These are phyloP conservation scores for Collybiopsis confluens DNA, from an alignment of 768 basidiomycete genomes.

Conservation along the genomic window DNA sequence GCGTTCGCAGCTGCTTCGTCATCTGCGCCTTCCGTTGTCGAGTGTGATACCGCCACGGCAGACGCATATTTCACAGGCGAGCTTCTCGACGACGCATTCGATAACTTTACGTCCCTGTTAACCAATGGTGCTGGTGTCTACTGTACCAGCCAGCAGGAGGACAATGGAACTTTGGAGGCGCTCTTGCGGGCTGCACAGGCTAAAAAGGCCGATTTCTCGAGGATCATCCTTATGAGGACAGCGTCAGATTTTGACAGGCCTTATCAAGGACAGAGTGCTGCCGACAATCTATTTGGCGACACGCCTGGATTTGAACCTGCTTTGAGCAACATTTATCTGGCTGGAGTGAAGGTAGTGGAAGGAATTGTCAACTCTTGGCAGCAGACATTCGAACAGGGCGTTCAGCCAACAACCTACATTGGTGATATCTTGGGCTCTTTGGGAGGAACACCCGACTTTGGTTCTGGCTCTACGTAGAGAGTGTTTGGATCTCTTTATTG, in stretches of 20 bases:
- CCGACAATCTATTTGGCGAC: slow-evolving; percentile 25
- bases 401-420: slow-evolving; percentile 24
- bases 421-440: slow-evolving; percentile 25
- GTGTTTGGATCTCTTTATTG: too few relatives aligned
- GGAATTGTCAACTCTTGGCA: slow-evolving; percentile 33
- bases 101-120: slow-evolving; percentile 18
- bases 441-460: slow-evolving; percentile 11
- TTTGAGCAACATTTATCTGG: slow-evolving; percentile 31
- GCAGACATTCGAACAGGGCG: slow-evolving; percentile 24
- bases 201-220: slow-evolving; percentile 30
- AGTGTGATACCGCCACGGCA: slow-evolving; percentile 25
- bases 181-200: slow-evolving; percentile 29
- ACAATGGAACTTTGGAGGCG: slow-evolving; percentile 35
- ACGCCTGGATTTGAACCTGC: slow-evolving; percentile 29
- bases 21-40: slow-evolving; percentile 21
- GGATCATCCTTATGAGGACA: slow-evolving; percentile 35
- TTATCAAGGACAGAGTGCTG: slow-evolving; percentile 15
- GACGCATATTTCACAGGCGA: slow-evolving; percentile 29
- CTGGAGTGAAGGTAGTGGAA: slow-evolving; percentile 33
- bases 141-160: slow-evolving; percentile 34
- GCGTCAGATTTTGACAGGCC: slow-evolving; percentile 29
- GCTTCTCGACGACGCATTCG: slow-evolving; percentile 29
- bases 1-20: slow-evolving; percentile 23
- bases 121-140: slow-evolving; percentile 30
- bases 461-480: slow-evolving; percentile 6